Evolutionary conservation across 2,329 filamentous ascomycete genomes (phyloP).

Genomic region (Diaporthe destruens): DNA sequence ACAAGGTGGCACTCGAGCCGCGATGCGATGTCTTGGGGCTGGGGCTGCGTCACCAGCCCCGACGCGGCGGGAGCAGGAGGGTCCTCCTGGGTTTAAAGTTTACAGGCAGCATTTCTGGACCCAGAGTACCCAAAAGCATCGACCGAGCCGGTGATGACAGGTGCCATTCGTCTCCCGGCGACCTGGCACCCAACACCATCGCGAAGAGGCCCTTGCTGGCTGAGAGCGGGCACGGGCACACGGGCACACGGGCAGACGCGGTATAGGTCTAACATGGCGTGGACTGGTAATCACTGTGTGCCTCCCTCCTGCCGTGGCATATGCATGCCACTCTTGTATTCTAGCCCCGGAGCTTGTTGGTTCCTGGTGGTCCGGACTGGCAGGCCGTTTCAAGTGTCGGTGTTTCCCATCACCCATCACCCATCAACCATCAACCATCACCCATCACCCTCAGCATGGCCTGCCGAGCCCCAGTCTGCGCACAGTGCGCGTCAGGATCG

Average conservation of each 20-base stretch:
- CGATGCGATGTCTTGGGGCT: conserved; percentile 29
- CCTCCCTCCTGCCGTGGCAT: neutral
- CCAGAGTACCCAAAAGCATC: conserved; percentile 20
- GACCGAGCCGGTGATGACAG: conserved; percentile 26
- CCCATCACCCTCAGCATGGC: too few species aligned
- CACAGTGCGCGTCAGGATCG: neutral
- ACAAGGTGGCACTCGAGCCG: conserved; percentile 34
- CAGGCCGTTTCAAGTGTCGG: conserved; percentile 30
- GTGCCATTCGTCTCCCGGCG: conserved; percentile 24
- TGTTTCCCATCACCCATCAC: conserved; percentile 6
- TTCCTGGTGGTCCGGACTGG: conserved; percentile 26
- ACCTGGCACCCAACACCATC: conserved; percentile 12
- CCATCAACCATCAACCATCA: too few species aligned
- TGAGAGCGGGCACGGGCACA: neutral
- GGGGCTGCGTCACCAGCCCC: conserved; percentile 29
- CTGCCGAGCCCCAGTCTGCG: neutral
- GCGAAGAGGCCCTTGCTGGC: neutral
- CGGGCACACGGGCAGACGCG: too few species aligned
- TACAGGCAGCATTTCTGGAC: conserved; percentile 10
- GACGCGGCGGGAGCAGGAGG: conserved; percentile 19
- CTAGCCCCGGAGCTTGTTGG: conserved; percentile 19
- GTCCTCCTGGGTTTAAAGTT: conserved; percentile 19
- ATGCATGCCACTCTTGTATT: conserved; percentile 5
- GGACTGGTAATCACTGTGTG: too few species aligned
- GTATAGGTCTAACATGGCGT: too few species aligned